phyloP scores from a whole-genome alignment of 1,284 basidiomycete genomes.

The Salmacisia buchloeana region DNA sequence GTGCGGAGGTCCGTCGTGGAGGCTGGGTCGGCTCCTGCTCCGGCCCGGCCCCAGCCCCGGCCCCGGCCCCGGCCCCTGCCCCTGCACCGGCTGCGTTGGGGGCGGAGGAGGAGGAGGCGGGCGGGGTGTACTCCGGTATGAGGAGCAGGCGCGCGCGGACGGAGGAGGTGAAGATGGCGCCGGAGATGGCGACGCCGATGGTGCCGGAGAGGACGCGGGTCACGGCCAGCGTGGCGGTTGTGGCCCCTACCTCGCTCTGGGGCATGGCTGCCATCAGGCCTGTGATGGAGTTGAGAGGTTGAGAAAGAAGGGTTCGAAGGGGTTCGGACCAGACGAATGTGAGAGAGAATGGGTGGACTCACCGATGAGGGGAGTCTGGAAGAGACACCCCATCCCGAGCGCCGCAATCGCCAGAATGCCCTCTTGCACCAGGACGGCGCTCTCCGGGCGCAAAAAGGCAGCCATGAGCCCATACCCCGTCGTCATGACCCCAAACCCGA shows the following conservation, averaged over 20 bases:
- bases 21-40: too few species aligned
- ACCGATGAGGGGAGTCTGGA: conserved; percentile 41
- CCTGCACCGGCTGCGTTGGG: too few species aligned
- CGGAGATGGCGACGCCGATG: conserved; percentile 6
- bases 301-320: not conserved
- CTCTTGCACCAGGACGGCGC: conserved; percentile 23
- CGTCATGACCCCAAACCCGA: conserved; percentile 34
- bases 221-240: conserved; percentile 5
- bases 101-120: too few species aligned
- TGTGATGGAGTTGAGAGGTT: not conserved
- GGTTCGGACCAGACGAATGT: not conserved
- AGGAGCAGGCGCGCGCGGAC: conserved; percentile 4
- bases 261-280: conserved; percentile 11
- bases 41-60: not conserved
- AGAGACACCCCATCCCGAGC: conserved; percentile 35
- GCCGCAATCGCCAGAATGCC: conserved; percentile 30
- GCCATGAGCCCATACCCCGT: conserved; percentile 32
- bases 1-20: conserved; percentile 18
- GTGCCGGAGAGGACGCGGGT: conserved; percentile 8
- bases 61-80: too few species aligned
- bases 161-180: conserved; percentile 11
- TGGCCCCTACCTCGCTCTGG: conserved; percentile 4
- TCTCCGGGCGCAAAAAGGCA: conserved; percentile 21
- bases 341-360: too few species aligned
- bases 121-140: conserved; percentile 9